phyloP scores from a whole-genome alignment of 2,329 filamentous ascomycete genomes.

The Ophiostoma himal-ulmi region DNA sequence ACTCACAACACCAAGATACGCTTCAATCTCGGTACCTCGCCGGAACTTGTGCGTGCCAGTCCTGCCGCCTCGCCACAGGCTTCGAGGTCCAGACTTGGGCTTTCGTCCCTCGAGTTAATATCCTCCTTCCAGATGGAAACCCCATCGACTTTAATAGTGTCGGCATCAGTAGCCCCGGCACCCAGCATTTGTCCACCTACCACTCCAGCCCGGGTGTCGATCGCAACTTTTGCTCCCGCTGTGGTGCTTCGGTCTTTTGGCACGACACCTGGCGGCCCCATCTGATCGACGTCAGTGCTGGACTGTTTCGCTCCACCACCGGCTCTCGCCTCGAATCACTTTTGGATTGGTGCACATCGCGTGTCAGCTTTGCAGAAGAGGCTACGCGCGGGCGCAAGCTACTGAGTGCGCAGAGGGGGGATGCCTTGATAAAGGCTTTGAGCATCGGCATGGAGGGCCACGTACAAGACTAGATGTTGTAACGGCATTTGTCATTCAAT shows the following conservation, averaged over 20 bases:
- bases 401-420: conserved; percentile 29
- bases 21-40: conserved; percentile 43
- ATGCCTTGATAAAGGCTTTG: conserved; percentile 30
- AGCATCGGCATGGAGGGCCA: conserved; percentile 18
- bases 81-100: conserved; percentile 62
- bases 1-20: neutral
- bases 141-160: conserved; percentile 1
- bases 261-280: conserved; percentile 47
- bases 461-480: neutral
- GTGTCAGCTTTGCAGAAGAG: conserved; percentile 57
- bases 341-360: conserved; percentile 55
- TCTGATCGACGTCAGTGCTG: conserved; percentile 59
- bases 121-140: conserved; percentile 36
- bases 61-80: conserved; percentile 55
- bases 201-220: conserved; percentile 48
- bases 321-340: conserved; percentile 53
- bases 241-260: conserved; percentile 62
- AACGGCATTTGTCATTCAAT: neutral
- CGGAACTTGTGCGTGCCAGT: conserved; percentile 51
- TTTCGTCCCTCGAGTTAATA: conserved; percentile 56
- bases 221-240: conserved; percentile 56
- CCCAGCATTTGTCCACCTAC: conserved; percentile 37
- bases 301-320: conserved; percentile 44
- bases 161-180: neutral
- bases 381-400: conserved; percentile 33